These are phyloP conservation scores for Persicaria maculosa DNA, from an alignment of 148 eudicot genomes.

Conservation along the genomic window DNA sequence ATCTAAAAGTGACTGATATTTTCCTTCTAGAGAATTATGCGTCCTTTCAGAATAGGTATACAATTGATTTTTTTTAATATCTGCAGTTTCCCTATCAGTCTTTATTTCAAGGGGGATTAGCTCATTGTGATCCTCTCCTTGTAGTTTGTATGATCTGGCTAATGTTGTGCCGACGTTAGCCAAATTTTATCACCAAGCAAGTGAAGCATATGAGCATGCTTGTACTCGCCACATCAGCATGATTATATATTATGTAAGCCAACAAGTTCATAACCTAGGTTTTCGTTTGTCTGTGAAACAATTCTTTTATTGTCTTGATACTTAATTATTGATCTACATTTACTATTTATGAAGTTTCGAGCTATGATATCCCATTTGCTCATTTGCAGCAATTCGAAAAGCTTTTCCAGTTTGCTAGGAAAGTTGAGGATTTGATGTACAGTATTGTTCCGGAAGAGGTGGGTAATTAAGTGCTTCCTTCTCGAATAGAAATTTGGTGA, in stretches of 20 bases:
- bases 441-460: slow-evolving; percentile 91
- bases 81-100: background rate
- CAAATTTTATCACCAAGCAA: slow-evolving; percentile 95
- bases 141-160: slow-evolving; percentile 94
- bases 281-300: background rate
- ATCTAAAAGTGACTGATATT: slow-evolving; percentile 74
- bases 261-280: slow-evolving; percentile 6
- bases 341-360: no score
- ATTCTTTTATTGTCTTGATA: slow-evolving; percentile 3
- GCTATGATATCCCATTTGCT: slow-evolving; percentile 5
- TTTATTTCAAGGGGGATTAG: background rate
- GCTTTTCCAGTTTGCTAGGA: slow-evolving; percentile 83
- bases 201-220: slow-evolving; percentile 94
- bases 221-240: slow-evolving; percentile 83
- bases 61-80: slow-evolving; percentile 10
- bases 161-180: slow-evolving; percentile 89
- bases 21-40: slow-evolving; percentile 93
- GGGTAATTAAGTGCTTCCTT: slow-evolving; percentile 5
- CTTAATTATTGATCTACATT: background rate
- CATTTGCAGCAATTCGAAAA: slow-evolving; percentile 85
- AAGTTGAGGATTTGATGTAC: slow-evolving; percentile 85
- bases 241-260: slow-evolving; percentile 81
- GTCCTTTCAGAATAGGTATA: slow-evolving; percentile 91
- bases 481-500: background rate
- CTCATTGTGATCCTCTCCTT: slow-evolving; percentile 16